These are phyloP conservation scores for Albatrellus ellisii DNA, from an alignment of 768 basidiomycete species.

Conservation along the genomic window DNA sequence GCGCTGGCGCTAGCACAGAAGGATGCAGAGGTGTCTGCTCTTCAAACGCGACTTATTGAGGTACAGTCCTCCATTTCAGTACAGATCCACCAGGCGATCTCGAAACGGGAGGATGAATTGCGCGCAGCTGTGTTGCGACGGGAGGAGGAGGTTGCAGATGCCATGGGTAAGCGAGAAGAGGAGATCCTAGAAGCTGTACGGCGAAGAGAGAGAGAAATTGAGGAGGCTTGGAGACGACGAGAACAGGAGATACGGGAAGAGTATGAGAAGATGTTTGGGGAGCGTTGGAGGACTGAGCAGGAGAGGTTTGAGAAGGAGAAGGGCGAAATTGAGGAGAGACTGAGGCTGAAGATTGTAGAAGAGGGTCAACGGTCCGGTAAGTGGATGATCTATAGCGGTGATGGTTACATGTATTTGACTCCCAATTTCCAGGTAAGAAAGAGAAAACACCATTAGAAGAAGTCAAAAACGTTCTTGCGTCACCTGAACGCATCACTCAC, in stretches of 20 bases:
- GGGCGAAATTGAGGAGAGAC: slow-evolving; percentile 36
- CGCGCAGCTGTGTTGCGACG: slow-evolving; percentile 49
- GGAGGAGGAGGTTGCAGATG: slow-evolving; percentile 55
- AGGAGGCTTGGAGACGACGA: slow-evolving; percentile 40
- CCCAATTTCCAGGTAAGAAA: slow-evolving; percentile 25
- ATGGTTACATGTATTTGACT: not conserved
- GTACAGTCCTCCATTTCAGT: slow-evolving; percentile 15
- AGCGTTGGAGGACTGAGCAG: slow-evolving; percentile 31
- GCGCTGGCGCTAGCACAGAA: slow-evolving; percentile 35
- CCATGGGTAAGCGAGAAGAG: slow-evolving; percentile 54
- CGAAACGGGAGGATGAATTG: slow-evolving; percentile 55
- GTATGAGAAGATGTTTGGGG: slow-evolving; percentile 28
- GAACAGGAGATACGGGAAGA: slow-evolving; percentile 41
- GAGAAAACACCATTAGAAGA: slow-evolving; percentile 59
- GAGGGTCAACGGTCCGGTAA: slow-evolving; percentile 21
- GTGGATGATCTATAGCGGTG: slow-evolving; percentile 12
- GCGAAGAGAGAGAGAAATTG: slow-evolving; percentile 48
- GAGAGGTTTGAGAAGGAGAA: slow-evolving; percentile 31
- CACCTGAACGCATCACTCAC: slow-evolving; percentile 26
- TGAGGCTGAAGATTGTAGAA: slow-evolving; percentile 32
- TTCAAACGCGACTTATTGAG: slow-evolving; percentile 22
- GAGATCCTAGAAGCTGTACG: slow-evolving; percentile 61
- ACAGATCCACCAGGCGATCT: slow-evolving; percentile 41
- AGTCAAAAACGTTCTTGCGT: slow-evolving; percentile 55
- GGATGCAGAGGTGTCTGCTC: slow-evolving; percentile 41